phyloP scores from a whole-genome alignment of 192 early-diverging fungal genomes.

The Phlyctochytrium bullatum region DNA sequence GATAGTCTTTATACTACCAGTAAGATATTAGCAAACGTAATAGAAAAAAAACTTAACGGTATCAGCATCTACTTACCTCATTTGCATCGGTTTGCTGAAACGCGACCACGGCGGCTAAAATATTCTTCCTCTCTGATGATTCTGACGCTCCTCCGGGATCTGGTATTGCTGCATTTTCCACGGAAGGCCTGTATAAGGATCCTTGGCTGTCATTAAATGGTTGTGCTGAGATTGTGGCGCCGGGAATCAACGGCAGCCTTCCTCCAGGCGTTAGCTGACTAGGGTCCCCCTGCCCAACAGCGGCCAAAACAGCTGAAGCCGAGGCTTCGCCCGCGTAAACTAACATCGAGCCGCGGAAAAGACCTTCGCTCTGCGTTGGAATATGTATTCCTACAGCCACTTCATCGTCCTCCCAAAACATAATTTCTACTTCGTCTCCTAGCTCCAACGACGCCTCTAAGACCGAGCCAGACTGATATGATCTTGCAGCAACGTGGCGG shows the following conservation, averaged over 20 bases:
- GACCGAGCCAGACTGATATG: not conserved
- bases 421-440: not conserved
- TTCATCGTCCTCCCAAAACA: slow-evolving; percentile 1
- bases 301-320: too few relatives aligned
- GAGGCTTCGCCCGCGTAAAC: not conserved
- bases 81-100: not conserved
- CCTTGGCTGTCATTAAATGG: too few relatives aligned
- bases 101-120: not conserved
- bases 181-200: too few relatives aligned
- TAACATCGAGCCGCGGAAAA: not conserved
- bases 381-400: not conserved
- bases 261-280: too few relatives aligned
- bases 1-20: not conserved
- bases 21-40: not conserved
- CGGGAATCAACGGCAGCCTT: too few relatives aligned
- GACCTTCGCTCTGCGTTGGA: not conserved
- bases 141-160: too few relatives aligned
- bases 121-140: not conserved
- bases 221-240: too few relatives aligned
- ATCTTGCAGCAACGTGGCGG: not conserved
- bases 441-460: not conserved
- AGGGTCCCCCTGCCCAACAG: too few relatives aligned
- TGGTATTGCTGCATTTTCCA: too few relatives aligned
- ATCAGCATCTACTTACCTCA: too few relatives aligned
- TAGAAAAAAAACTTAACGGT: not conserved